phyloP scores from a whole-genome alignment of 2,329 filamentous ascomycete species.

The Hypoxylon sp. region DNA sequence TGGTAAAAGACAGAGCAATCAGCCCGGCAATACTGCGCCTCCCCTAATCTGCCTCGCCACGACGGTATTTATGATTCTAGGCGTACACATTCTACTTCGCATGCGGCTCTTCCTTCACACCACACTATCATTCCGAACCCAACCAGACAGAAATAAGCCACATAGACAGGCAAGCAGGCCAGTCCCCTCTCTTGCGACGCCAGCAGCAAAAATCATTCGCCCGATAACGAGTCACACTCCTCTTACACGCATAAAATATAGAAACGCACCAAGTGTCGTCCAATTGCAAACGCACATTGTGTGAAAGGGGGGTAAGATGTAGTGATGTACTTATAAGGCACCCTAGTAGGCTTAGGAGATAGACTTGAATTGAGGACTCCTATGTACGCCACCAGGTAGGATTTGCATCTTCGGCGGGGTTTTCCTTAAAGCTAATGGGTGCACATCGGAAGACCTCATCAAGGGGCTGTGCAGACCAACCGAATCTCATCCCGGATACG shows the following conservation, averaged over 20 bases:
- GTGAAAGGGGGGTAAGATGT: background rate
- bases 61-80: conserved; percentile 15
- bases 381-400: background rate
- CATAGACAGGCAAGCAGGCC: background rate
- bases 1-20: background rate
- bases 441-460: background rate
- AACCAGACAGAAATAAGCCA: background rate
- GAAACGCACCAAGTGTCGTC: background rate
- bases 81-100: conserved; percentile 1
- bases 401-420: background rate
- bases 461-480: background rate
- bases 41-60: conserved; percentile 22
- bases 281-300: conserved; percentile 4
- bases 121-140: background rate
- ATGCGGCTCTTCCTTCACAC: conserved; percentile 23
- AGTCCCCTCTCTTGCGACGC: conserved; percentile 9
- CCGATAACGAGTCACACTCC: conserved; percentile 16
- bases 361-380: background rate
- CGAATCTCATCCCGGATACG: background rate
- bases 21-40: background rate
- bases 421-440: background rate
- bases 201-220: conserved; percentile 7
- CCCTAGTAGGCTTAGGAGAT: background rate
- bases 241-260: conserved; percentile 20
- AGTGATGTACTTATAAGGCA: background rate